Evolutionary conservation across 106 monocot genomes (phyloP), one percentile per base, ranked within the genome.

Genomic region (Xerophyta viscosa): DNA sequence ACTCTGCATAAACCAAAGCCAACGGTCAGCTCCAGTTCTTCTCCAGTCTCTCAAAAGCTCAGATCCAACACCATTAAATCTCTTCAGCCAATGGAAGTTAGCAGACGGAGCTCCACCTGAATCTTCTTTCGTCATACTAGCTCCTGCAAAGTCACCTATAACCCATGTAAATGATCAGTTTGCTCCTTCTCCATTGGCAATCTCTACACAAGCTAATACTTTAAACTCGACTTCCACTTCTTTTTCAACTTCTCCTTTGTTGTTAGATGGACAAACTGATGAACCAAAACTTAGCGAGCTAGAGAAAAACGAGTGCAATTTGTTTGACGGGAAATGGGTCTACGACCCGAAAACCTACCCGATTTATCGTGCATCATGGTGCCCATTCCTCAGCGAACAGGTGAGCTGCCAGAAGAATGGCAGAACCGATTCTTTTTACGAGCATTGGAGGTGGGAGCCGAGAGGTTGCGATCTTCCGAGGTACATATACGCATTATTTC

Each of bases 401-500:
- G 76, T 76, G 52, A 46, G 31, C 8, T 76, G 76, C 42, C 57
- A 42, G 64, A 63, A 25, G 58, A 68, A 63, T 30, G 64, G 64
- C 15, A 8, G 75, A 49, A 48, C 66, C 21, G 75, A 75, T 39
- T 58, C 63, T 27, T 58, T 22, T 2, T 71, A 77, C 61, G 59
- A 77, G 65, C 59, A 57, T 19, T 77, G 77, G 70, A 36, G 77
- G 42, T 71, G 77, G 77, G 29, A 56, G 45, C 70, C 77, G 0
- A 44, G 13, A 18, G 65, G 70, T 12, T 77, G 77, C 39, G 29
- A 66, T 1, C 22, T 71, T 6, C 70, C 70, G 36, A 77, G 76
- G 70, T 76, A 46, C n/a, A n/a, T n/a, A n/a, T n/a, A n/a, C n/a
- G n/a, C n/a, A n/a, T n/a, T n/a, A n/a, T n/a, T n/a, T n/a, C n/a